Evolutionary conservation across 768 basidiomycete species (phyloP).

Genomic region (Neoboletus magnificus): DNA sequence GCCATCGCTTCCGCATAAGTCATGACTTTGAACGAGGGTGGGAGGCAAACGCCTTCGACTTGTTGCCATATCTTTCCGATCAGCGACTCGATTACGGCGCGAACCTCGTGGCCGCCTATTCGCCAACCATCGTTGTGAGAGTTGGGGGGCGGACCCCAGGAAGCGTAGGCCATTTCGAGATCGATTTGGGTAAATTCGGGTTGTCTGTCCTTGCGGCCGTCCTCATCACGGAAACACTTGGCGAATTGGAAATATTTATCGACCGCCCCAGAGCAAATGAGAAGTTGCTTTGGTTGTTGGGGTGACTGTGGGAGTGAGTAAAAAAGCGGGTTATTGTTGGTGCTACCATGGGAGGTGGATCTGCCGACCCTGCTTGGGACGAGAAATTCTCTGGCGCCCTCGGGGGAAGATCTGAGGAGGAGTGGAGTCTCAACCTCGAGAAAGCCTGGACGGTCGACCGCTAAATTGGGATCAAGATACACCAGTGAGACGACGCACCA

Average conservation of each 20-base stretch:
- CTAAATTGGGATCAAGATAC: constrained; percentile 9
- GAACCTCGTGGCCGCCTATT: constrained; percentile 84
- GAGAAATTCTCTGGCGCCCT: constrained; percentile 92
- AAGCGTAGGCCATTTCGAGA: constrained; percentile 93
- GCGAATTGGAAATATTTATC: constrained; percentile 93
- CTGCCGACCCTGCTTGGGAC: constrained; percentile 67
- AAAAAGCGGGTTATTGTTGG: constrained; percentile 46
- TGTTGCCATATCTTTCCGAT: constrained; percentile 74
- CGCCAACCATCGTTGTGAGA: constrained; percentile 53
- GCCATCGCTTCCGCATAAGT: constrained; percentile 91
- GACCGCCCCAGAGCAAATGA: constrained; percentile 87
- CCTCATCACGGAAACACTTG: constrained; percentile 93
- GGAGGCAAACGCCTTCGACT: constrained; percentile 59
- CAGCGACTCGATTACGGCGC: constrained; percentile 72
- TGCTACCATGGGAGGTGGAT: constrained; percentile 25
- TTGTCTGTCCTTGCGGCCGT: constrained; percentile 90
- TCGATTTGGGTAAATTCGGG: constrained; percentile 98
- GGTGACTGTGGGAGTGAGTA: constrained; percentile 94
- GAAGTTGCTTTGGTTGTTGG: constrained; percentile 92
- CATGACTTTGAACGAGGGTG: constrained; percentile 71
- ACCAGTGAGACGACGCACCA: constrained; percentile 43
- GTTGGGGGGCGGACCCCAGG: constrained; percentile 53
- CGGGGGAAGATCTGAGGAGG: constrained; percentile 86
- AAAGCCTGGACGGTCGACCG: constrained; percentile 55
- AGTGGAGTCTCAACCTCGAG: constrained; percentile 92